A percentile compares a stretch with the other conserved stretches of the same genome.
These are phyloP conservation scores for Primulina tabacum DNA, from an alignment of 257 asterid genomes.

Conservation along the genomic window DNA sequence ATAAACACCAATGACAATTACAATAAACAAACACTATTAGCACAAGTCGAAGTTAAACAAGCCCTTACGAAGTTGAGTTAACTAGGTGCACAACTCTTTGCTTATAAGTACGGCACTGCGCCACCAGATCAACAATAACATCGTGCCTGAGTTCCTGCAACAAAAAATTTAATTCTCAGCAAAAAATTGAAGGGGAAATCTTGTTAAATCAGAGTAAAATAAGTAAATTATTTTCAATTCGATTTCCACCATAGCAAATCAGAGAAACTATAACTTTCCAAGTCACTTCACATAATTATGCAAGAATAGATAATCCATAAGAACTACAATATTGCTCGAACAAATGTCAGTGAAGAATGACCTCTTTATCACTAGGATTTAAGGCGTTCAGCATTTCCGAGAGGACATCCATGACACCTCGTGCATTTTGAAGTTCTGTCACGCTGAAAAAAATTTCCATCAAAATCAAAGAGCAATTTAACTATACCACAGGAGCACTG, in stretches of 20 bases:
- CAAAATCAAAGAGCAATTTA: slow-evolving; percentile 23
- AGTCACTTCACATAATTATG: not conserved
- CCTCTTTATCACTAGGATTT: slow-evolving; percentile 94
- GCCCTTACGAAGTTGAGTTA: slow-evolving; percentile 95
- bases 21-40: slow-evolving; percentile 6
- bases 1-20: slow-evolving; percentile 11
- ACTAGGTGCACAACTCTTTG: slow-evolving; percentile 98
- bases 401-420: slow-evolving; percentile 97
- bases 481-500: slow-evolving; percentile 12
- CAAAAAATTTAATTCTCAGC: slow-evolving; percentile 1
- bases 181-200: too few species aligned
- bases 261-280: too few species aligned
- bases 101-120: slow-evolving; percentile 91
- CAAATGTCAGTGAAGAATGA: slow-evolving; percentile 27
- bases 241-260: too few species aligned
- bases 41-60: slow-evolving; percentile 24
- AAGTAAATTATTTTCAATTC: too few species aligned
- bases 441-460: slow-evolving; percentile 45
- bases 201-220: too few species aligned
- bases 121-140: slow-evolving; percentile 96
- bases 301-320: not conserved
- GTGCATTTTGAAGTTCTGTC: slow-evolving; percentile 96
- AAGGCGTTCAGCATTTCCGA: slow-evolving; percentile 94
- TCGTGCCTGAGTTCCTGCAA: slow-evolving; percentile 87
- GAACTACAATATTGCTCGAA: slow-evolving; percentile 19